Evolutionary conservation across 2,329 filamentous ascomycete genomes (phyloP).

Genomic region (Elsinoe necatrix): DNA sequence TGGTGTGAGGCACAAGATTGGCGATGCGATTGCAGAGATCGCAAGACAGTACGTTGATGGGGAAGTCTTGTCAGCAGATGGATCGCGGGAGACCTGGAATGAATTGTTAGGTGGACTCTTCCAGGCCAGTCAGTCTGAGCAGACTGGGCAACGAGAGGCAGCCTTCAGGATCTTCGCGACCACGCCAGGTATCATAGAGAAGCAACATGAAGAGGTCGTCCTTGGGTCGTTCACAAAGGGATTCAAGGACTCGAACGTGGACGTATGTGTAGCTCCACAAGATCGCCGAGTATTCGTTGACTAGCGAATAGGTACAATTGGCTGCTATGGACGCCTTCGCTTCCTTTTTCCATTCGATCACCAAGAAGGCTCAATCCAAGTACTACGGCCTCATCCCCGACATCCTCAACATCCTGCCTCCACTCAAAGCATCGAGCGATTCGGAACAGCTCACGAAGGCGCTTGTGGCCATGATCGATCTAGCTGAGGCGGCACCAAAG

Average conservation of each 20-base stretch:
- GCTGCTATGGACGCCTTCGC: constrained; percentile 95
- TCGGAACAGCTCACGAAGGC: constrained; percentile 87
- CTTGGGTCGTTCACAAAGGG: constrained; percentile 80
- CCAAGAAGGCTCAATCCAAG: constrained; percentile 79
- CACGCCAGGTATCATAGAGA: constrained; percentile 91
- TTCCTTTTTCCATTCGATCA: constrained; percentile 85
- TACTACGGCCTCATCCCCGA: constrained; percentile 83
- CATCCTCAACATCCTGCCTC: constrained; percentile 87
- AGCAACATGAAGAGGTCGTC: constrained; percentile 87
- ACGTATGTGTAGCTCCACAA: constrained; percentile 45
- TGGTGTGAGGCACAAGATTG: constrained; percentile 84
- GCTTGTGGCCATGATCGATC: constrained; percentile 81
- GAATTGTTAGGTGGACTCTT: constrained; percentile 82
- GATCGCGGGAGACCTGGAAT: constrained; percentile 59
- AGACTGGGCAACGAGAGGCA: constrained; percentile 77
- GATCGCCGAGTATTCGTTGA: constrained; percentile 12
- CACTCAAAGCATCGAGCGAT: constrained; percentile 83
- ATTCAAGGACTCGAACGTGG: constrained; percentile 79
- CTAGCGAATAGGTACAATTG: constrained; percentile 60
- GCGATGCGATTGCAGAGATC: constrained; percentile 93
- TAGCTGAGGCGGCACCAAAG: constrained; percentile 87
- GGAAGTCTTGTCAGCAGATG: constrained; percentile 25
- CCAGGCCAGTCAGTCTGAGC: constrained; percentile 77
- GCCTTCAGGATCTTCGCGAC: constrained; percentile 93
- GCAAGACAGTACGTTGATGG: constrained; percentile 91